Percentiles rank a stretch among this genome's conserved stretches.
phyloP scores from a whole-genome alignment of 2,329 filamentous ascomycete species.

The Amesomyces nigricolor region DNA sequence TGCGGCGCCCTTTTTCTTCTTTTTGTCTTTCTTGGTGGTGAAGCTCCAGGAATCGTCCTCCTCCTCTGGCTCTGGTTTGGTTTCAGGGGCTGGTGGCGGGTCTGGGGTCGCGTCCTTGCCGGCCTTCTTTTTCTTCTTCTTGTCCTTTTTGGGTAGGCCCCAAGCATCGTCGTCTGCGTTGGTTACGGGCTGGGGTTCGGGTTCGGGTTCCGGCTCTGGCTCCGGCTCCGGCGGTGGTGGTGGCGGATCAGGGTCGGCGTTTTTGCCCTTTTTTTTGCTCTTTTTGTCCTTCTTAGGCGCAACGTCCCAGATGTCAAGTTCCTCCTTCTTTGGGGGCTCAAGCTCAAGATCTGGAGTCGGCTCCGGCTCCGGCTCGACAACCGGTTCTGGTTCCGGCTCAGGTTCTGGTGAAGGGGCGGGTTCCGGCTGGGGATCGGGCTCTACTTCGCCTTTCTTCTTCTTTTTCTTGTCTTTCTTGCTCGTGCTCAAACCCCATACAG shows the following conservation, averaged over 20 bases:
- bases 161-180: conserved; percentile 24
- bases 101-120: conserved; percentile 32
- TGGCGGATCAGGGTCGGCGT: conserved; percentile 1
- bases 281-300: conserved; percentile 37
- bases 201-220: conserved; percentile 31
- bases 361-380: conserved; percentile 22
- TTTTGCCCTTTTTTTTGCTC: conserved; percentile 33
- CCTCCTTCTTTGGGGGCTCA: conserved; percentile 26
- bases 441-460: conserved; percentile 24
- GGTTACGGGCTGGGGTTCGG: conserved; percentile 27
- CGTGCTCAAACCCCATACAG: conserved; percentile 27
- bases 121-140: conserved; percentile 34
- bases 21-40: conserved; percentile 32
- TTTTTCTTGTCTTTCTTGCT: conserved; percentile 38
- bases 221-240: conserved; percentile 22
- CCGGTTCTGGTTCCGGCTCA: conserved; percentile 22
- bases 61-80: conserved; percentile 33
- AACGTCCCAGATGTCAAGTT: conserved; percentile 26
- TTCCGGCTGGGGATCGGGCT: conserved; percentile 9
- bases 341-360: conserved; percentile 20
- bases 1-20: conserved; percentile 29
- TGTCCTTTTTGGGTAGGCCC: conserved; percentile 33
- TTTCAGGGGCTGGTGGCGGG: conserved; percentile 30
- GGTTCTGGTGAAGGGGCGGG: conserved; percentile 31
- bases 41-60: conserved; percentile 30